Evolutionary conservation across 371 early-diverging fungal genomes (phyloP).

Genomic region (Mucor irregularis): DNA sequence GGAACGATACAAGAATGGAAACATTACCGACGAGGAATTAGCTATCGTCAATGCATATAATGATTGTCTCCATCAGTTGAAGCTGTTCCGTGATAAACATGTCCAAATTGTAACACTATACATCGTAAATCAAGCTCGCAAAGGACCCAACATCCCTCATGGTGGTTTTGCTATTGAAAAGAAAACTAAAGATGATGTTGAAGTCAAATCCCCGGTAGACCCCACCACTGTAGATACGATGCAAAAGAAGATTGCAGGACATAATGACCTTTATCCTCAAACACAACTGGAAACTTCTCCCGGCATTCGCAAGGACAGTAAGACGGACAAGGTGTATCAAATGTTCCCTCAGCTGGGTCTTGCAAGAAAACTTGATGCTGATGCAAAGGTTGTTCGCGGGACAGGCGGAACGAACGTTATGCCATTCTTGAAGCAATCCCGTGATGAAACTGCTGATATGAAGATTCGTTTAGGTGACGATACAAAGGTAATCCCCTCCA

Average conservation of each 20-base stretch:
- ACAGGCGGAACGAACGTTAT: slow-evolving; percentile 97
- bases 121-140: slow-evolving; percentile 86
- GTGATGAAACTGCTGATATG: slow-evolving; percentile 59
- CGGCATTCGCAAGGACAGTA: slow-evolving; percentile 26
- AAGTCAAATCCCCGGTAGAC: background rate
- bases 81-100: slow-evolving; percentile 88
- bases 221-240: background rate
- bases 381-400: slow-evolving; percentile 72
- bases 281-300: slow-evolving; percentile 51
- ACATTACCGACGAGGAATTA: slow-evolving; percentile 16
- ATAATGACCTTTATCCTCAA: slow-evolving; percentile 56
- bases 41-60: slow-evolving; percentile 68
- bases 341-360: slow-evolving; percentile 53
- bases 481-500: background rate
- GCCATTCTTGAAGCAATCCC: slow-evolving; percentile 77
- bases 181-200: background rate
- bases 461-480: slow-evolving; percentile 11
- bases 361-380: slow-evolving; percentile 57
- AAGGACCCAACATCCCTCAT: slow-evolving; percentile 67
- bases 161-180: slow-evolving; percentile 55
- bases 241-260: slow-evolving; percentile 7
- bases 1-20: slow-evolving; percentile 19
- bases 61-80: slow-evolving; percentile 75
- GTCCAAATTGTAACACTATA: slow-evolving; percentile 91
- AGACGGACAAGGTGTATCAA: slow-evolving; percentile 36